phyloP scores from a whole-genome alignment of 441 rosid species.

The Populus trichocarpa region DNA sequence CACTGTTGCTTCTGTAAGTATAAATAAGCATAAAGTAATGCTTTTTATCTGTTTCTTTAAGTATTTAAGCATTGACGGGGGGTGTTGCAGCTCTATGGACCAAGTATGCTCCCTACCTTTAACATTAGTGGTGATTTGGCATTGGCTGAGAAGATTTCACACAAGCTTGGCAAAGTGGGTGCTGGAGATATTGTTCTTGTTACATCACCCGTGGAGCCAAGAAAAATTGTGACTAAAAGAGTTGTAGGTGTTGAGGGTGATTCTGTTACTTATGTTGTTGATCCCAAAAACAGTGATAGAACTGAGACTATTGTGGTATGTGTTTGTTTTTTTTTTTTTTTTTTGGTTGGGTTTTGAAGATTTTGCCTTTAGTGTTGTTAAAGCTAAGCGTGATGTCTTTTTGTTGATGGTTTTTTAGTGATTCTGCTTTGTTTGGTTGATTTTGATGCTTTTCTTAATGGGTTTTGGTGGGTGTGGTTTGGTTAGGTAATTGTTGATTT shows the following conservation, averaged over 20 bases:
- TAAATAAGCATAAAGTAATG: not conserved
- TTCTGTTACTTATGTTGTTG: slow-evolving; percentile 43
- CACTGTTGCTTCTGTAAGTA: slow-evolving; percentile 41
- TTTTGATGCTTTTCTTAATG: not conserved
- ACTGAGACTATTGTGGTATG: slow-evolving; percentile 49
- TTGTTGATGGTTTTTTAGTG: not conserved
- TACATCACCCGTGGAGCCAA: slow-evolving; percentile 59
- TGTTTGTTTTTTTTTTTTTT: not conserved
- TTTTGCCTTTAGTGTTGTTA: not conserved
- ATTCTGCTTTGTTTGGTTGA: not conserved
- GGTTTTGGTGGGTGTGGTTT: not conserved
- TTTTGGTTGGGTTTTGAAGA: not conserved
- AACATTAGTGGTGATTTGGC: slow-evolving; percentile 43
- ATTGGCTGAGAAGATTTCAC: slow-evolving; percentile 56
- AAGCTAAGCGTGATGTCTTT: not conserved
- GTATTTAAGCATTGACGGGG: slow-evolving; percentile 5
- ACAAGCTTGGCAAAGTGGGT: slow-evolving; percentile 36
- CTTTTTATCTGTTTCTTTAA: not conserved
- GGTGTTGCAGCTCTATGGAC: slow-evolving; percentile 46
- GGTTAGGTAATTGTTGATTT: not conserved
- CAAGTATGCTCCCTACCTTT: slow-evolving; percentile 80
- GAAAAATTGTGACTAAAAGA: slow-evolving; percentile 48
- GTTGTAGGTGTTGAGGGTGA: slow-evolving; percentile 66
- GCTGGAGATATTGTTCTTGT: slow-evolving; percentile 68
- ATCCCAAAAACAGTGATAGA: slow-evolving; percentile 38